Evolutionary conservation across 2,329 filamentous ascomycete species (phyloP), one percentile per base, ranked within the genome.

Genomic region (Exophiala sp.): DNA sequence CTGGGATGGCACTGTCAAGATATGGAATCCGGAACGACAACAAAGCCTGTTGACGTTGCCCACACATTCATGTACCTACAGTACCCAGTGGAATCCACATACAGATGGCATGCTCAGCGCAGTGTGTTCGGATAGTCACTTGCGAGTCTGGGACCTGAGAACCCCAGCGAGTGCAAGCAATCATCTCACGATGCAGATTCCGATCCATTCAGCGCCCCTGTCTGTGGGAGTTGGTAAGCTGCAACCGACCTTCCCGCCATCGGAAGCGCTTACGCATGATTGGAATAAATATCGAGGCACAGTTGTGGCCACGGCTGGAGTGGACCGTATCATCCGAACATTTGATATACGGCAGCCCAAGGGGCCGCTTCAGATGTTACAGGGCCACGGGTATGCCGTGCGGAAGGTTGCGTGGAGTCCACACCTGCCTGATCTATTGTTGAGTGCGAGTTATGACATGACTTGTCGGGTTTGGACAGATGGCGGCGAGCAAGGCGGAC

Each of bases 241-340:
- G 2, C 65, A 67, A 24, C 65, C 64, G 0, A 65, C 66, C 1
- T 66, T 75, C 7, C 73, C 81, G n/a, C 88, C 89, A 0, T 77
- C 81, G 8, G 93, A 98, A 73, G 81, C 88, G 30, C 78, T 98
- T 24, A 95, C 90, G 0, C 93, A 97, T 69, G 93, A 98, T 68
- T 98, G 93, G 93, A 98, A 98, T 73, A 98, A 98, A 70, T 98
- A 98, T 70, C 80, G 86, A 32, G 82, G 89, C 58, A 85, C 82
- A 0, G 75, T 96, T 21, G 73, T 98, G 47, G 93, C 93, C 0
- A 88, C 88, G 0, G 93, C 82, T 1, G 91, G 93, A 47, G 93
- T 97, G 2, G 93, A 98, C 67, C 80, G 86, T 46, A 72, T 85
- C 14, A 83, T 98, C 53, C 82, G 93, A 41, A 93, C 86, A 0